Evolutionary conservation across 179 eudicot species (phyloP).

Genomic region (Vitellaria paradoxa): DNA sequence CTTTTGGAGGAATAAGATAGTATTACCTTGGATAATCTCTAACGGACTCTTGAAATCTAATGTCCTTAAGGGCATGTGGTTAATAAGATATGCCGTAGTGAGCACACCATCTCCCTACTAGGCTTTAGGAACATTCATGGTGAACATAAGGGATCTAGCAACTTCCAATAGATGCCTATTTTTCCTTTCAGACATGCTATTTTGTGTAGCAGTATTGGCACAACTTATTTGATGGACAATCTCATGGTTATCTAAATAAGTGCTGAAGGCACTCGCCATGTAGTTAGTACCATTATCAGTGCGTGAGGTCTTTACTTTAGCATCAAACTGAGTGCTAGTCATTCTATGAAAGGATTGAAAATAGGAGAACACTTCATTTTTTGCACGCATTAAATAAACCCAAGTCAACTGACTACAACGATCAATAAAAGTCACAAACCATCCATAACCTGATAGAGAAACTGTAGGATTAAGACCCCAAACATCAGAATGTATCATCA

Average conservation of each 20-base stretch:
- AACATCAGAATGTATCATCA: not conserved
- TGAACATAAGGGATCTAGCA: too few relatives aligned
- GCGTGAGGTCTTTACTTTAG: too few relatives aligned
- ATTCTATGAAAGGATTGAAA: not conserved
- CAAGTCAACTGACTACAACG: not conserved
- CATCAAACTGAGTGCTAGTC: not conserved
- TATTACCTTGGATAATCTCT: too few relatives aligned
- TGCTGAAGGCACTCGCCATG: not conserved
- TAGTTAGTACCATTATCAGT: too few relatives aligned
- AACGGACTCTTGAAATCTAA: not conserved
- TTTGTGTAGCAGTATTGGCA: not conserved
- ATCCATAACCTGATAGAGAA: not conserved
- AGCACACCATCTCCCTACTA: not conserved
- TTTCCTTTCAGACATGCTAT: too few relatives aligned
- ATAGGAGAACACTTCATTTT: not conserved
- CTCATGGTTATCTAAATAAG: not conserved
- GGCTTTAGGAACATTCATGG: too few relatives aligned
- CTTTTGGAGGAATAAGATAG: not conserved
- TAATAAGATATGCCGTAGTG: not conserved
- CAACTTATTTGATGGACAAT: not conserved
- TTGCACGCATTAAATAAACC: not conserved
- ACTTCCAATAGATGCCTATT: too few relatives aligned
- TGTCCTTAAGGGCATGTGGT: not conserved
- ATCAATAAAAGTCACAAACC: not conserved
- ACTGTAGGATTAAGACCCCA: not conserved